Evolutionary conservation across 176 grass and related monocot species (phyloP), one percentile per base, ranked within the genome.

Genomic region (Stipa capillata): DNA sequence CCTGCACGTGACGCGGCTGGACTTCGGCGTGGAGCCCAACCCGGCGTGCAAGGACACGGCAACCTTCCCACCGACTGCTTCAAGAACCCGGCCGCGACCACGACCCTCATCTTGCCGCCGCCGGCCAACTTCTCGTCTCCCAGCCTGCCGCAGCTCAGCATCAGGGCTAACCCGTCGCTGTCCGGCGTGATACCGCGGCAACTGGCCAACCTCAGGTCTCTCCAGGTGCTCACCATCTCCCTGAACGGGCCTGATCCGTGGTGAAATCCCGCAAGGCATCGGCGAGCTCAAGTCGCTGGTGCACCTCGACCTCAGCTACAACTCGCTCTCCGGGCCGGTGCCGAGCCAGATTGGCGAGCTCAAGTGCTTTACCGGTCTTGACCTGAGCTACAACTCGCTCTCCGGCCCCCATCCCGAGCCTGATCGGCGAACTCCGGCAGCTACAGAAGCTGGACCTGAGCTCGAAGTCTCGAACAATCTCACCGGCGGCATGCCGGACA

Each of bases 401-500:
- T 79, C 92, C 1, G 96, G 96, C 12, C 3, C n/a, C 71, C 82
- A 89, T 98, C 23, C 92, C 96, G 4, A 11, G 29, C 42, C 82
- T 83, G 34, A 85, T 98, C 42, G 92, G 96, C 9, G 73, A 91
- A 8, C 76, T 98, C 74, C 69, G 61, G 23, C 88, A 88, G 69
- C 90, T 98, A 50, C 96, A 98, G 73, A 98, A 98, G 73, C 87
- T 98, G 14, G 96, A 98, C 82, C 80, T 98, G 39, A 94, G 96
- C 92, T 91, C 90, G n/a, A n/a, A n/a, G n/a, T n/a, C n/a, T n/a
- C n/a, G 0, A 98, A 98, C 85, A 84, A 84, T 12, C 76, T 98
- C 40, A 85, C 80, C 33, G 90, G 90, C 45, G 65, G 37, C 28
- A 73, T 94, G 14, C 92, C 90, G 15, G 88, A 69, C 33, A 50